Conservation (phyloP, 2,329 filamentous ascomycete genomes). For the Lasiodiplodia sp. region DNA sequence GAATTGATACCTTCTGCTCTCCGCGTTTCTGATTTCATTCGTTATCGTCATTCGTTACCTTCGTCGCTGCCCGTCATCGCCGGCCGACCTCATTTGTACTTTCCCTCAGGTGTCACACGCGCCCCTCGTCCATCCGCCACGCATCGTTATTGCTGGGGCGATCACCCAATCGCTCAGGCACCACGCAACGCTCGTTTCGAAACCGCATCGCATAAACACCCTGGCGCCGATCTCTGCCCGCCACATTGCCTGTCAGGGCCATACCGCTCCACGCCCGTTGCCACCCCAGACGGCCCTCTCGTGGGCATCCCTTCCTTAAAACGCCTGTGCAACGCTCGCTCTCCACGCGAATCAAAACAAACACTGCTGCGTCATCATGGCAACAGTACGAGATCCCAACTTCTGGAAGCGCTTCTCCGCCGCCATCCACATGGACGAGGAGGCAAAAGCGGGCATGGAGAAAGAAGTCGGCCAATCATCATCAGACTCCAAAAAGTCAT, state of each 20-base stretch:
- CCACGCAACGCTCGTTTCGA: conserved; percentile 14
- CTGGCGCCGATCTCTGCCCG: conserved; percentile 8
- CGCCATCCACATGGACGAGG: conserved; percentile 64
- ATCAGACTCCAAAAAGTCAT: conserved; percentile 21
- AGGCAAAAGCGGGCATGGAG: conserved; percentile 34
- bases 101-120: not conserved
- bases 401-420: conserved; percentile 68
- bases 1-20: conserved; percentile 3
- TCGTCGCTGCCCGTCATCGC: not conserved
- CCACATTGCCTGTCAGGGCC: conserved; percentile 7
- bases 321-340: not conserved
- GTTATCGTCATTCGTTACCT: conserved; percentile 1
- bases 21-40: conserved; percentile 3
- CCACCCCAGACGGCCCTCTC: not conserved
- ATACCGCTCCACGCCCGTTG: not conserved
- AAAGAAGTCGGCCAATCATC: conserved; percentile 29
- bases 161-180: not conserved
- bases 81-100: not conserved
- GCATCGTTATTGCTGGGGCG: not conserved
- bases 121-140: not conserved
- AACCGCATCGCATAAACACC: conserved; percentile 21
- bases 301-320: not conserved
- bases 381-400: conserved; percentile 61
- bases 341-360: not conserved
- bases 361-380: conserved; percentile 45